These are phyloP conservation scores for Avena sativa DNA, from an alignment of 176 grass and related monocot species.

Conservation along the genomic window DNA sequence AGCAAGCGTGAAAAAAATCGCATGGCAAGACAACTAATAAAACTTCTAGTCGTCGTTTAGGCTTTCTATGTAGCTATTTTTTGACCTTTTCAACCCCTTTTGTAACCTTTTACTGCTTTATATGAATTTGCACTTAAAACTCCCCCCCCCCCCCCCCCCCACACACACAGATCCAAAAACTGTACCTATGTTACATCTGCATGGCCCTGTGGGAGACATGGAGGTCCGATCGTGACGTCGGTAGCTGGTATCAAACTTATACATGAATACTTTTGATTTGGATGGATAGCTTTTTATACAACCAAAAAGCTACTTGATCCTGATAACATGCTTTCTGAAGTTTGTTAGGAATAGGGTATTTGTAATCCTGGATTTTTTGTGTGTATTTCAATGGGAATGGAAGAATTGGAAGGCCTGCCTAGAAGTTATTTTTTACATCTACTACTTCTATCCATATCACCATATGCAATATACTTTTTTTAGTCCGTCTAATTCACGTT, in stretches of 20 bases:
- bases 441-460: not conserved
- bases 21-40: not conserved
- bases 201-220: not conserved
- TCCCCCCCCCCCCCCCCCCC: too few species aligned
- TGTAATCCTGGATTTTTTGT: not conserved
- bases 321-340: not conserved
- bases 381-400: not conserved
- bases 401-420: not conserved
- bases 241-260: not conserved
- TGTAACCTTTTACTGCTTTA: too few species aligned
- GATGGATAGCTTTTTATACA: not conserved
- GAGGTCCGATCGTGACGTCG: not conserved
- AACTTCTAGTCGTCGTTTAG: not conserved
- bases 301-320: not conserved
- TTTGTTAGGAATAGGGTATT: not conserved
- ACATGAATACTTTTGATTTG: not conserved
- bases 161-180: too few species aligned
- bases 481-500: not conserved
- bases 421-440: not conserved
- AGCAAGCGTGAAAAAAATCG: not conserved
- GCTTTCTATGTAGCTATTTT: too few species aligned
- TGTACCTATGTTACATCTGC: not conserved
- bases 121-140: too few species aligned
- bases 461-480: not conserved
- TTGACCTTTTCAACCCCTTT: too few species aligned